A percentile compares a stretch with the other conserved stretches of the same genome.
Evolutionary conservation across 2,329 filamentous ascomycete genomes (phyloP).

Genomic region (Xylariaceae sp.): DNA sequence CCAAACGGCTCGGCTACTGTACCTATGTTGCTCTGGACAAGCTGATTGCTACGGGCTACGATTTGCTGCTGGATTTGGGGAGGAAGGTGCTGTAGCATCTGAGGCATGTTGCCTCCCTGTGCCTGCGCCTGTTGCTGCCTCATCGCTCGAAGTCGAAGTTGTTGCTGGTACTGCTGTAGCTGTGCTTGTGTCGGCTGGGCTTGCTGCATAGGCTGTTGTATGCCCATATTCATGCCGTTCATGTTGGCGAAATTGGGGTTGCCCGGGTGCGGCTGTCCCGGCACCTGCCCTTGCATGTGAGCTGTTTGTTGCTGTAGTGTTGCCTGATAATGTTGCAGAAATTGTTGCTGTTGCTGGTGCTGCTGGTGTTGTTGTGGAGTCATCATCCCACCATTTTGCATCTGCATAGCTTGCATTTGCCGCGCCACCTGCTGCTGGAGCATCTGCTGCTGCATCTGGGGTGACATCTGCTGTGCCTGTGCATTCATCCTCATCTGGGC

Average conservation of each 20-base stretch:
- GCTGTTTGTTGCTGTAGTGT: conserved; percentile 37
- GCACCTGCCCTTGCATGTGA: conserved; percentile 29
- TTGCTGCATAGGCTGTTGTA: conserved; percentile 29
- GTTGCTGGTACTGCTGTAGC: conserved; percentile 26
- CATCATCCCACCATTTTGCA: conserved; percentile 36
- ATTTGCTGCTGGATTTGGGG: too few species aligned
- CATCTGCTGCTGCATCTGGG: conserved; percentile 1
- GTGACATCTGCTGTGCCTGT: conserved; percentile 34
- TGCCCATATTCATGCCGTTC: conserved; percentile 27
- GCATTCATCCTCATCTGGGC: conserved; percentile 30
- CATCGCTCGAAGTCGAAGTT: conserved; percentile 15
- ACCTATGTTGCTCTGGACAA: conserved; percentile 40
- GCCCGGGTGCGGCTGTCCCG: conserved; percentile 36
- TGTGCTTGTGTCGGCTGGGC: conserved; percentile 17
- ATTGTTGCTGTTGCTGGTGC: conserved; percentile 29
- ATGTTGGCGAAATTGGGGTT: conserved; percentile 42
- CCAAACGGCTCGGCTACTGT: conserved; percentile 36
- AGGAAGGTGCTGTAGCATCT: conserved; percentile 3
- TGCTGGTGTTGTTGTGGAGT: conserved; percentile 32
- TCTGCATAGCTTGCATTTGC: conserved; percentile 37
- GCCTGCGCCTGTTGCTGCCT: conserved; percentile 25
- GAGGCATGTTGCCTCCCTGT: conserved; percentile 28
- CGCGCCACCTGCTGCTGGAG: conserved; percentile 25
- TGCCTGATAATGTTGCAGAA: conserved; percentile 30
- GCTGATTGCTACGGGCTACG: background rate